Base-by-base conservation (phyloP, 2,329 filamentous ascomycete species). In the Beauveria bassiana region DNA sequence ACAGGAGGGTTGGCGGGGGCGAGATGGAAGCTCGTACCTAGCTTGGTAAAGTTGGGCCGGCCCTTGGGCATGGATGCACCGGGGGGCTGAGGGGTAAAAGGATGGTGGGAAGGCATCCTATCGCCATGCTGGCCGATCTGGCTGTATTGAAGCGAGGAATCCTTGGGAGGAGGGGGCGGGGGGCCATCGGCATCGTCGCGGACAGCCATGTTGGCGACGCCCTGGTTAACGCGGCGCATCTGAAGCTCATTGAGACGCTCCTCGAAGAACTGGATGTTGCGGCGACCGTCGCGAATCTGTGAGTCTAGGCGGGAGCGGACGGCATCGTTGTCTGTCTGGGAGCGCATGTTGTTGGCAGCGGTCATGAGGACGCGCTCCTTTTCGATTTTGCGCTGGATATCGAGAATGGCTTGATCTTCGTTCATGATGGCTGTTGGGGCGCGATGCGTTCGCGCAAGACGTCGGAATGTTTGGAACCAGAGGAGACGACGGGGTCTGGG, bases 331-430 rank as follows among this genome's bases (percentile, higher is more conserved):
- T 91, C 91, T 69, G 93, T 97, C 75, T 95, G 93, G 77, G 93
- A 89, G 77, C 92, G 89, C 93, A 99, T 96, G 69, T 90, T 86
- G 77, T 91, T 95, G 68, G 93, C 93, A 70, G 91, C 93, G 75
- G 90, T 90, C 81, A 99, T 95, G 72, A 98, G 87, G 70, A 89
- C 90, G 82, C 93, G 93, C 78, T 99, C 95, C 74, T 93, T 88
- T 81, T 97, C 91, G 77, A 99, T 98, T 88, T 99, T 98, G 80
- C 88, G 89, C 79, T 89, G 86, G 78, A 99, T 92, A 75, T 91
- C 89, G 77, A 86, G 86, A 77, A 86, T 81, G 68, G 82, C 80
- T 70, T 86, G 82, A 65, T 86, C 83, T 72, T 86, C 83, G 73
- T 81, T 84, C 81, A 86, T 87, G 73, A 73, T 78, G 77, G 75